A percentile compares a stretch with the other conserved stretches of the same genome.
These are phyloP conservation scores for Monilinia fructicola DNA, from an alignment of 2,329 filamentous ascomycete genomes.

Conservation along the genomic window DNA sequence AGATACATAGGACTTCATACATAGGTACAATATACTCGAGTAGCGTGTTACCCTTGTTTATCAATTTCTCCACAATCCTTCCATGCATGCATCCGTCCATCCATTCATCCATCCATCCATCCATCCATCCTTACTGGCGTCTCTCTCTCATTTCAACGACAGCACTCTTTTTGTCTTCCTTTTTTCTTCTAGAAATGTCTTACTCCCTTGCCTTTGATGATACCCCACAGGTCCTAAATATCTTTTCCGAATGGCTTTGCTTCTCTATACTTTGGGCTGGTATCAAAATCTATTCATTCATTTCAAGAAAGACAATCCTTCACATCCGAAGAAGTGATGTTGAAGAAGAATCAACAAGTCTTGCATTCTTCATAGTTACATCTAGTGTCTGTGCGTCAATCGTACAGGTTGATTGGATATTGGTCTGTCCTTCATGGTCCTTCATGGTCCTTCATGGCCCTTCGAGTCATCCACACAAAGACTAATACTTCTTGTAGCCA, in stretches of 20 bases:
- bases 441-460: not conserved
- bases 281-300: conserved; percentile 18
- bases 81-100: not conserved
- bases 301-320: conserved; percentile 1
- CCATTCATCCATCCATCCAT: not conserved
- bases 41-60: conserved; percentile 4
- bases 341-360: conserved; percentile 18
- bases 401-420: conserved; percentile 20
- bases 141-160: not conserved
- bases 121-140: no score
- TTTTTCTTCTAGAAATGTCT: conserved; percentile 22
- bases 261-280: conserved; percentile 22
- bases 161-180: not conserved
- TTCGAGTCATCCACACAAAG: not conserved
- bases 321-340: not conserved
- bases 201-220: conserved; percentile 5
- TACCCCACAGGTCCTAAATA: conserved; percentile 11
- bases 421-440: conserved; percentile 12
- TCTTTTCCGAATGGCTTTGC: conserved; percentile 18
- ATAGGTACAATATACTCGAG: no score
- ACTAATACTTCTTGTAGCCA: conserved; percentile 4
- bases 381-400: conserved; percentile 21
- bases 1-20: no score
- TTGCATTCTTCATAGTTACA: conserved; percentile 20
- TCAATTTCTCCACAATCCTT: conserved; percentile 1